These are phyloP conservation scores for Aurinia saxatilis DNA, from an alignment of 345 rosid species.

Conservation along the genomic window DNA sequence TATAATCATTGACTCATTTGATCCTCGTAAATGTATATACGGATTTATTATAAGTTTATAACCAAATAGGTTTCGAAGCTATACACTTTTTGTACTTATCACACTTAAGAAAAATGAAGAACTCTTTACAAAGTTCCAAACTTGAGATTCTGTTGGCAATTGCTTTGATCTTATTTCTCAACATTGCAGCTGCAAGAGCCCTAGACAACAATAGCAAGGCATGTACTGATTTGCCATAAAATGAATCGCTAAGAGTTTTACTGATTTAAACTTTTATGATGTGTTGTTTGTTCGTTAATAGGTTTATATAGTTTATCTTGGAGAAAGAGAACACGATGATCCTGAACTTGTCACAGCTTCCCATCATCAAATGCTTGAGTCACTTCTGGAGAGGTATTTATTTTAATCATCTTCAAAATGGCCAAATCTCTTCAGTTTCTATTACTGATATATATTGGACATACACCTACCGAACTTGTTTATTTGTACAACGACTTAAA, in stretches of 20 bases:
- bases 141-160: slow-evolving; percentile 1
- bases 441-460: neutral
- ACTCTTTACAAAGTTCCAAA: slow-evolving; percentile 3
- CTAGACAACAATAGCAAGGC: neutral
- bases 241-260: too few relatives aligned
- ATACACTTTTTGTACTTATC: neutral
- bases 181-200: slow-evolving; percentile 8
- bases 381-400: slow-evolving; percentile 35
- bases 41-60: too few relatives aligned
- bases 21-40: too few relatives aligned
- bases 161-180: slow-evolving; percentile 1
- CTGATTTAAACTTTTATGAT: neutral
- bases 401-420: neutral
- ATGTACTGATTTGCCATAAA: neutral
- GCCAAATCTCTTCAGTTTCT: neutral
- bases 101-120: slow-evolving; percentile 10
- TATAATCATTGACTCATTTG: too few relatives aligned
- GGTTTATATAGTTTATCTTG: slow-evolving; percentile 44
- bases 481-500: too few relatives aligned
- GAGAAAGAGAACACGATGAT: slow-evolving; percentile 34
- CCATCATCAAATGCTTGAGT: slow-evolving; percentile 36
- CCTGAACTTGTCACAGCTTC: slow-evolving; percentile 29
- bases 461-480: neutral
- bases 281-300: neutral
- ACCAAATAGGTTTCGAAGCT: neutral